phyloP scores from a whole-genome alignment of 306 rosid species.

The Dalbergia cultrata region DNA sequence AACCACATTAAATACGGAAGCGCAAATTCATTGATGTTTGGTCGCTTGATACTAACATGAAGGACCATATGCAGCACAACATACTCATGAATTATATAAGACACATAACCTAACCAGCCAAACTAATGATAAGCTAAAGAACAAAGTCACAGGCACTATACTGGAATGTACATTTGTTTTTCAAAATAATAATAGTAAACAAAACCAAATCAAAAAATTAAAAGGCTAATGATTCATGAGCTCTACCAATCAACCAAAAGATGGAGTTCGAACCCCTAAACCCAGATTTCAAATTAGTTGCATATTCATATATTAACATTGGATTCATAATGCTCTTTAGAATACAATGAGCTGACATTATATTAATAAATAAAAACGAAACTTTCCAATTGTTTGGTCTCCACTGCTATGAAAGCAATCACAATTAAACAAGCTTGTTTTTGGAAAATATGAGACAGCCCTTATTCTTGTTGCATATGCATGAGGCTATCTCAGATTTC shows the following conservation, averaged over 20 bases:
- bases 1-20: neutral
- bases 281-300: neutral
- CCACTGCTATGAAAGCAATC: neutral
- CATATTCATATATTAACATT: constrained; percentile 22
- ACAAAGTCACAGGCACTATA: neutral
- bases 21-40: constrained; percentile 21
- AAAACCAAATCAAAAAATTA: neutral
- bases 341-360: no score
- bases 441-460: constrained; percentile 27
- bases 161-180: no score
- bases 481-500: neutral
- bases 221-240: constrained; percentile 13
- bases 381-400: no score
- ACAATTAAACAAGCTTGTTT: constrained; percentile 35
- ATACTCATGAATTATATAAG: neutral
- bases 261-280: neutral
- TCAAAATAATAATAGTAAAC: no score
- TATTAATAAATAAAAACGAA: no score
- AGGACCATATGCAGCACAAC: no score
- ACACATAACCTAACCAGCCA: constrained; percentile 23
- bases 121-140: constrained; percentile 2
- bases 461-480: constrained; percentile 43
- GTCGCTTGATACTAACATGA: constrained; percentile 23
- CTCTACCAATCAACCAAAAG: constrained; percentile 6
- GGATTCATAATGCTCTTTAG: neutral